These are phyloP conservation scores for Microcyclosporella mali DNA, from an alignment of 2,329 filamentous ascomycete species.

Conservation along the genomic window DNA sequence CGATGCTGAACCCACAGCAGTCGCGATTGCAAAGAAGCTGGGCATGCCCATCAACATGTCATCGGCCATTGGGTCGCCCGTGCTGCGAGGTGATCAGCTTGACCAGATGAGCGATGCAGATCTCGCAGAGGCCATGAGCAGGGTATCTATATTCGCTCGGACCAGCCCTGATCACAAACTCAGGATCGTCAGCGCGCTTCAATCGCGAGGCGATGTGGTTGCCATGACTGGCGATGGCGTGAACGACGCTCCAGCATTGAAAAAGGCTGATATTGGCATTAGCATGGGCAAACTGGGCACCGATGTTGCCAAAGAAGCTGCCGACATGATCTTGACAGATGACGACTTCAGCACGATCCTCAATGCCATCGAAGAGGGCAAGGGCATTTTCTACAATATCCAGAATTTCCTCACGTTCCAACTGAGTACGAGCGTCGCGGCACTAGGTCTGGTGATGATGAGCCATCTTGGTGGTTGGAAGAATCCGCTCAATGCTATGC, in stretches of 20 bases:
- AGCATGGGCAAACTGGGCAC: slow-evolving; percentile 94
- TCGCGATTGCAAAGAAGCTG: slow-evolving; percentile 90
- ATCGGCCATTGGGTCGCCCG: slow-evolving; percentile 57
- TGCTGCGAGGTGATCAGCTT: slow-evolving; percentile 85
- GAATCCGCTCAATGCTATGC: slow-evolving; percentile 97
- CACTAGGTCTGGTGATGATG: slow-evolving; percentile 81
- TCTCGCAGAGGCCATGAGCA: slow-evolving; percentile 74
- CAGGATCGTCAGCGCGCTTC: slow-evolving; percentile 88
- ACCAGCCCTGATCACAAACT: slow-evolving; percentile 97
- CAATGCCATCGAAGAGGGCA: slow-evolving; percentile 94
- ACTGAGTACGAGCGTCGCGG: slow-evolving; percentile 91
- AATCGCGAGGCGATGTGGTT: slow-evolving; percentile 89
- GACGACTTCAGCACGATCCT: slow-evolving; percentile 90
- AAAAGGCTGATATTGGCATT: slow-evolving; percentile 96
- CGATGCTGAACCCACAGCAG: slow-evolving; percentile 87
- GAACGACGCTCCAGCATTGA: slow-evolving; percentile 92
- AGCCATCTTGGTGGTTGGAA: slow-evolving; percentile 91
- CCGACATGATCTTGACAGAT: slow-evolving; percentile 88
- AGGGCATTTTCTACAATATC: slow-evolving; percentile 99
- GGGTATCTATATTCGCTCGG: slow-evolving; percentile 89
- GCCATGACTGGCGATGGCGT: slow-evolving; percentile 99
- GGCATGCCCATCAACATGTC: slow-evolving; percentile 75
- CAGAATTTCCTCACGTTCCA: slow-evolving; percentile 99
- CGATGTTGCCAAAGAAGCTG: slow-evolving; percentile 92
- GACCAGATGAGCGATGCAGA: slow-evolving; percentile 84